A percentile compares a stretch with the other conserved stretches of the same genome.
Conservation (phyloP, 164 flowering plant species). For the Dillenia turbinata region DNA sequence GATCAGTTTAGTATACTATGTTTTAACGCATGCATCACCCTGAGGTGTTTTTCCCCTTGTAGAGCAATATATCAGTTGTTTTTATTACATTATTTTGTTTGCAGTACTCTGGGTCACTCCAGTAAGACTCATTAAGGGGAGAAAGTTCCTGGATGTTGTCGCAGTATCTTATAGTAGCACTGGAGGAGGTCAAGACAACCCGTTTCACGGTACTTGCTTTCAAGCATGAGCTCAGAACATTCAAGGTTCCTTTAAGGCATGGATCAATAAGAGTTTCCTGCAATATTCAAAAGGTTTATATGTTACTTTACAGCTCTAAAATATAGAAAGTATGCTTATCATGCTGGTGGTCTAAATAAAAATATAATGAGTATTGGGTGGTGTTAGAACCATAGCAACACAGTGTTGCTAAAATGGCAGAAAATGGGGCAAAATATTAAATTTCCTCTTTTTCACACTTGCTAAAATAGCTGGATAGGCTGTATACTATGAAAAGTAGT, state of each 20-base stretch:
- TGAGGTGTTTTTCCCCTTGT: not conserved
- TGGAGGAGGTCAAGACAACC: constrained; percentile 84
- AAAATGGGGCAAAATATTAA: no score
- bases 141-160: constrained; percentile 49
- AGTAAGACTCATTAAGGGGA: constrained; percentile 73
- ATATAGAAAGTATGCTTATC: no score
- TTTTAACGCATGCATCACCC: not conserved
- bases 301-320: no score
- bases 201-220: constrained; percentile 66
- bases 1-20: not conserved
- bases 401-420: no score
- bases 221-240: constrained; percentile 78
- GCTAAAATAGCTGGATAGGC: no score
- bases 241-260: constrained; percentile 77
- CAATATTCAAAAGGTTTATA: not conserved
- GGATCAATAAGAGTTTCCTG: constrained; percentile 75
- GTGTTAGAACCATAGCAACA: no score
- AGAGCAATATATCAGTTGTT: not conserved
- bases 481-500: no score
- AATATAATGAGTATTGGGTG: not conserved
- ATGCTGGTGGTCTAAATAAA: no score
- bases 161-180: constrained; percentile 62
- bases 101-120: constrained; percentile 76
- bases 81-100: constrained; percentile 28
- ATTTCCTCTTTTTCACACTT: no score